Evolutionary conservation across 78 protist genomes (phyloP).

Genomic region (Chrysochromulina parva): DNA sequence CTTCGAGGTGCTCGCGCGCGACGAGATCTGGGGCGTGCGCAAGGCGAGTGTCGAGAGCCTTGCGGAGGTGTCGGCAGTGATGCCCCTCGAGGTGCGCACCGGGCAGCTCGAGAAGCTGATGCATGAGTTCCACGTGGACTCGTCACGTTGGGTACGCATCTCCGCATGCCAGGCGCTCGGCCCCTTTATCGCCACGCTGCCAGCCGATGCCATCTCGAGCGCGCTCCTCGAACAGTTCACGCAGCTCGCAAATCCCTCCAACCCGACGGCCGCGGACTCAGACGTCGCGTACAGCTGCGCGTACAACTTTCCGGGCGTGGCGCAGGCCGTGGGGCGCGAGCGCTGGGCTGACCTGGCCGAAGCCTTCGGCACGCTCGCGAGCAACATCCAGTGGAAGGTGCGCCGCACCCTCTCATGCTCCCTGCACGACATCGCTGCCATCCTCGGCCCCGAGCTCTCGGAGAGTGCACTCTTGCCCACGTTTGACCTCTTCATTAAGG

Average conservation of each 20-base stretch:
- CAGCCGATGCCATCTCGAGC: constrained; percentile 10
- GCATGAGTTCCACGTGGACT: background rate
- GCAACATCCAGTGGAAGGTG: constrained; percentile 65
- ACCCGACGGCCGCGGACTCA: constrained; percentile 49
- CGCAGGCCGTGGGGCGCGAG: constrained; percentile 43
- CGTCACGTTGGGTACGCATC: constrained; percentile 61
- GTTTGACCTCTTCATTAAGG: constrained; percentile 59
- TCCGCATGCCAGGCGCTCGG: constrained; percentile 49
- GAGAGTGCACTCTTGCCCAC: constrained; percentile 49
- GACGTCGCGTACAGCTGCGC: constrained; percentile 69
- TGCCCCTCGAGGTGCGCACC: constrained; percentile 54
- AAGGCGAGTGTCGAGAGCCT: constrained; percentile 63
- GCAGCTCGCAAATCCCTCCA: constrained; percentile 26
- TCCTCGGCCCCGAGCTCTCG: constrained; percentile 50
- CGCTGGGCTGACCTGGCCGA: constrained; percentile 49
- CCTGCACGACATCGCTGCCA: constrained; percentile 59
- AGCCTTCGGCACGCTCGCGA: constrained; percentile 30
- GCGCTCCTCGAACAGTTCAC: background rate
- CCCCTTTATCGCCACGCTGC: constrained; percentile 42
- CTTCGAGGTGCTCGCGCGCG: constrained; percentile 29
- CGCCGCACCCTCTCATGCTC: constrained; percentile 65
- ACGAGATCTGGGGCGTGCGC: constrained; percentile 72
- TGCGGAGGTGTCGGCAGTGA: constrained; percentile 22
- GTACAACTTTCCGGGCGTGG: constrained; percentile 66
- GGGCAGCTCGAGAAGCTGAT: constrained; percentile 33